These are phyloP conservation scores for Aspergillus felis DNA, from an alignment of 2,329 filamentous ascomycete species.

Conservation along the genomic window DNA sequence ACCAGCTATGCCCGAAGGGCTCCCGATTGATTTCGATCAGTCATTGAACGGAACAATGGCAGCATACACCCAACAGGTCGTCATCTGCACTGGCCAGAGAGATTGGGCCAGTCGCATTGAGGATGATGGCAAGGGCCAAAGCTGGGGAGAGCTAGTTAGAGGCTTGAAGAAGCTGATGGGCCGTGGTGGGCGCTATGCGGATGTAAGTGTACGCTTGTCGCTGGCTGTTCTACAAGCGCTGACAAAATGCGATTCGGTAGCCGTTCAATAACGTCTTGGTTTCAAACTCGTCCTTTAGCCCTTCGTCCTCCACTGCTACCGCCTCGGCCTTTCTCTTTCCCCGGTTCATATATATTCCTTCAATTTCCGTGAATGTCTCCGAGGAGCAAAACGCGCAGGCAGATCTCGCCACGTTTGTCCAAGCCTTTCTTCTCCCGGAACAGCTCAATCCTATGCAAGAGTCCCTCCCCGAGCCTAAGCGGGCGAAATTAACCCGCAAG, in stretches of 20 bases:
- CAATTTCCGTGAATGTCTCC: constrained; percentile 60
- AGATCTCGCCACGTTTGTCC: constrained; percentile 43
- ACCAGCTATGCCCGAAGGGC: constrained; percentile 63
- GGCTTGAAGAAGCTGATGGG: constrained; percentile 67
- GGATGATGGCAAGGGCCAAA: constrained; percentile 60
- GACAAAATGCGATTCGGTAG: constrained; percentile 42
- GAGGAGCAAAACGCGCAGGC: constrained; percentile 27
- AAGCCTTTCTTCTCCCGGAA: constrained; percentile 38
- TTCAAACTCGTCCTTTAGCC: constrained; percentile 70
- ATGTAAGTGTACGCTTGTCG: constrained; percentile 43
- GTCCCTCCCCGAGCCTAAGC: constrained; percentile 26
- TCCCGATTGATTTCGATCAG: constrained; percentile 70
- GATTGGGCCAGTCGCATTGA: constrained; percentile 86
- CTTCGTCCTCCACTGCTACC: constrained; percentile 40
- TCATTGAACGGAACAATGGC: constrained; percentile 73
- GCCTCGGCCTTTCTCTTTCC: constrained; percentile 73
- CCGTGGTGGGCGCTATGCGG: constrained; percentile 60
- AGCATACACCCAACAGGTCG: constrained; percentile 73
- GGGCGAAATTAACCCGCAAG: constrained; percentile 43
- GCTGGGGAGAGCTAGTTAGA: constrained; percentile 50
- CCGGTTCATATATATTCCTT: constrained; percentile 74
- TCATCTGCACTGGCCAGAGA: constrained; percentile 73
- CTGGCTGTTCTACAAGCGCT: neutral
- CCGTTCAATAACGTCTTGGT: constrained; percentile 79
- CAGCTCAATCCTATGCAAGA: constrained; percentile 32